Conservation (phyloP, 257 asterid genomes). For the Nicotiana benthamiana region DNA sequence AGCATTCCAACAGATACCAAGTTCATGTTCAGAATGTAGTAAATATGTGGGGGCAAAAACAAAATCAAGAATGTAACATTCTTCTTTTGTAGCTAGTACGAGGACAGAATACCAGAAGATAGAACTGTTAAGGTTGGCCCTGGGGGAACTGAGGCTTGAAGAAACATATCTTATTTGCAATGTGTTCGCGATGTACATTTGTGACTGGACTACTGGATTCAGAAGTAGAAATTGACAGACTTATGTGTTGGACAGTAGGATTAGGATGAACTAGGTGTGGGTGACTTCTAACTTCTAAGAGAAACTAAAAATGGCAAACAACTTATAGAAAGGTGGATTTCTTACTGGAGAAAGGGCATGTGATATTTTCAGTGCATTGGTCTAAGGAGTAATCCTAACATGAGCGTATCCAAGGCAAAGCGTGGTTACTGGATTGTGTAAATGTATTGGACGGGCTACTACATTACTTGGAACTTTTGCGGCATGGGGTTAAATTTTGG, state of each 20-base stretch:
- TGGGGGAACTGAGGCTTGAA: not conserved
- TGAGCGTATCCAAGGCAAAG: not conserved
- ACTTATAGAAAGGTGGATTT: not conserved
- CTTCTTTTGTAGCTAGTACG: not conserved
- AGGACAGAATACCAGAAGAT: not conserved
- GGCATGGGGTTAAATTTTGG: not conserved
- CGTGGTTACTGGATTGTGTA: not conserved
- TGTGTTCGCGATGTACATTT: not conserved
- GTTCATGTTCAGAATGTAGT: not conserved
- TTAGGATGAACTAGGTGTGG: not conserved
- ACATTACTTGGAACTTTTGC: not conserved
- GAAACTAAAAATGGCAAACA: not conserved
- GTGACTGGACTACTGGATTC: not conserved
- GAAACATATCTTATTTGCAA: not conserved
- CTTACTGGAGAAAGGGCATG: not conserved
- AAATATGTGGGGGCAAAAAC: not conserved
- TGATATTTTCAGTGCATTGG: not conserved
- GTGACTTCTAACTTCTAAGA: not conserved
- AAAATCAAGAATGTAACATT: not conserved
- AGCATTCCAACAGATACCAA: not conserved
- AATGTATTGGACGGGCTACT: not conserved
- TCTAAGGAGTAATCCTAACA: not conserved
- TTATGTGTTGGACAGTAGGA: not conserved
- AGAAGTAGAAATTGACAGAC: not conserved
- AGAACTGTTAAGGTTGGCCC: not conserved